These are phyloP conservation scores for Chalara sp. DNA, from an alignment of 2,329 filamentous ascomycete species.

Conservation along the genomic window DNA sequence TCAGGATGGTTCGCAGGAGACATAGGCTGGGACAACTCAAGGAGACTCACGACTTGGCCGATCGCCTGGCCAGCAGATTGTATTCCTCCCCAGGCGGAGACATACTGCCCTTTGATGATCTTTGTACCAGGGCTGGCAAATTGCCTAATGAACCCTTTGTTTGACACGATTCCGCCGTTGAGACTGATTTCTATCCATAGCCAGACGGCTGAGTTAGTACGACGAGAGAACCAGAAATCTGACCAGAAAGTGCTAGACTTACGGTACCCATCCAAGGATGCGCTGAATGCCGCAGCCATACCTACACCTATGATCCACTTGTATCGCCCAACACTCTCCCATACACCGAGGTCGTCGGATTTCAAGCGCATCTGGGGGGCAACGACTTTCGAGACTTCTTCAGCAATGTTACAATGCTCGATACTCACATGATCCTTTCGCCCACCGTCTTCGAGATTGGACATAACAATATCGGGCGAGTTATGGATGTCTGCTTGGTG, in stretches of 20 bases:
- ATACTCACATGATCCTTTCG: too few species aligned
- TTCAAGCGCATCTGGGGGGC: conserved; percentile 28
- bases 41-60: conserved; percentile 18
- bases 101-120: conserved; percentile 18
- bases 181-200: conserved; percentile 18
- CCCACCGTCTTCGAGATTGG: too few species aligned
- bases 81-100: conserved; percentile 16
- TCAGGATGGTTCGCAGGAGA: background rate
- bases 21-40: conserved; percentile 8
- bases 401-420: too few species aligned
- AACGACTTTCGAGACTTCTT: too few species aligned
- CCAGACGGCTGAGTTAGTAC: too few species aligned
- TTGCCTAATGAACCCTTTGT: conserved; percentile 15
- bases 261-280: conserved; percentile 36
- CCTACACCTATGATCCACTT: conserved; percentile 30
- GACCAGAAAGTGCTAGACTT: background rate
- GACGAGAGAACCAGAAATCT: background rate
- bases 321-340: conserved; percentile 30
- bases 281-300: conserved; percentile 35
- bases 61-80: conserved; percentile 15
- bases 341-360: conserved; percentile 32
- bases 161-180: conserved; percentile 16
- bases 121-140: conserved; percentile 9
- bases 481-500: too few species aligned
- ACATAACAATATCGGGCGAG: too few species aligned